Evolutionary conservation across 2,329 filamentous ascomycete genomes (phyloP).

Genomic region (Dryadomyces quercivorus): DNA sequence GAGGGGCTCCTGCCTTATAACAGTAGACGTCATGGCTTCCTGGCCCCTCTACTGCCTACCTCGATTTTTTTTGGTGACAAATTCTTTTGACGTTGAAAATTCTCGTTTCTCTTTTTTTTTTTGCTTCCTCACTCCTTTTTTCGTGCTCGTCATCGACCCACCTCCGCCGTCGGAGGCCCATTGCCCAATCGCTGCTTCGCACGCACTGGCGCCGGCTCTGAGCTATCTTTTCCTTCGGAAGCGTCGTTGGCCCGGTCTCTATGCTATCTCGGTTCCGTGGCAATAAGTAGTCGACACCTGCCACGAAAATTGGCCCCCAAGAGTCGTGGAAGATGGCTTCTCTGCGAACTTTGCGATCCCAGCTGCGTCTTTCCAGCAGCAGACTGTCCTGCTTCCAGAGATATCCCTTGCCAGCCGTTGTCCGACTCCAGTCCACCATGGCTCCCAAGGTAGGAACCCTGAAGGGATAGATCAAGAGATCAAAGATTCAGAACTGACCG

Average conservation of each 20-base stretch:
- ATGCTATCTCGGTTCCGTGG: neutral
- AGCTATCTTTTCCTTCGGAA: neutral
- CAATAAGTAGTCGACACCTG: neutral
- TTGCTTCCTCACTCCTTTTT: neutral
- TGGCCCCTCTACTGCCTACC: no score
- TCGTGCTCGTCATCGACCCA: neutral
- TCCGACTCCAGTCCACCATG: slow-evolving; percentile 31
- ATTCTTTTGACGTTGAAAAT: no score
- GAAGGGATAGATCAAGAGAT: neutral
- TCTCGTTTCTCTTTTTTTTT: no score
- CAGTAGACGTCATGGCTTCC: no score
- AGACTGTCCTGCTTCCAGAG: slow-evolving; percentile 17
- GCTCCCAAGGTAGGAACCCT: slow-evolving; percentile 30
- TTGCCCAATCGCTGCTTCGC: neutral
- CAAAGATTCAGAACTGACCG: neutral
- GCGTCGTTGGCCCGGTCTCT: neutral
- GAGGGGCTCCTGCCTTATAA: neutral
- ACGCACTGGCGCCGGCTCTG: neutral
- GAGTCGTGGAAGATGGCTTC: neutral
- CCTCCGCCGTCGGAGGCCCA: neutral
- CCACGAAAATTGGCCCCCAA: neutral
- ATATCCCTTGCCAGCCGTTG: slow-evolving; percentile 15
- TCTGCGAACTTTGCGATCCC: neutral
- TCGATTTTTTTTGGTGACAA: no score
- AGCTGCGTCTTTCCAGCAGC: slow-evolving; percentile 9